Base-by-base conservation (phyloP, 345 rosid genomes). In the Capsella bursapastoris region DNA sequence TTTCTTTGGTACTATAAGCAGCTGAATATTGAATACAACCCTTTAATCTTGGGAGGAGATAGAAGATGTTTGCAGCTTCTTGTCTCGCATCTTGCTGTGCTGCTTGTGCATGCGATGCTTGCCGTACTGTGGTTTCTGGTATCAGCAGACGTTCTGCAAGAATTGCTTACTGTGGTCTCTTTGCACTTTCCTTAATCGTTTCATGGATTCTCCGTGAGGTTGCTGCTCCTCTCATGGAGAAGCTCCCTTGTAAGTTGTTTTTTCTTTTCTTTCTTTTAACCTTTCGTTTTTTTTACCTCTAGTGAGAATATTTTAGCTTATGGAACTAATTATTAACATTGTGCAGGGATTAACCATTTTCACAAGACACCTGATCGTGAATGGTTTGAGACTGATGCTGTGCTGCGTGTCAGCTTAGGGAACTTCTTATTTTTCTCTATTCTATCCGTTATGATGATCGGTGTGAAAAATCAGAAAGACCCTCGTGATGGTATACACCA, bases 11-110 rank as follows among this genome's bases (percentile, higher is more conserved):
- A 52, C 14, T 14, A 22, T 22, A 34, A n/a, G 68, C 76, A 57
- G 82, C 45, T 79, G 59, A 70, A 44, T 64, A 69, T 50, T 74
- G 68, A 50, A 68, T 49, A 67, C 37, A 25, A 35, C n/a, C n/a
- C 7, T 53, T 78, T 78, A 60, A 78, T 25, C 32, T 66, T 32
- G 18, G 10, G 56, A 56, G 57, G 57, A 68, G 38, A 64, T 75
- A 76, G 38, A 86, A 75, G 78, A 96, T 92, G 99, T 96, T 90
- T 90, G 98, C 99, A 34, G 99, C 99, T 40, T 87, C 99, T 70
- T 96, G 99, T 85, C 93, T 96, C 4, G 99, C 99, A 57, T 90
- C 98, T 51, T 92, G 99, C 76, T 92, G 98, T 68, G 99, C 98
- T 6, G 89, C 96, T 2, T 96, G 99, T 68, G 99, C 99, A 8